A percentile compares a stretch with the other conserved stretches of the same genome.
Conservation (phyloP, 2,329 filamentous ascomycete genomes). For the Exophiala mesophila region DNA sequence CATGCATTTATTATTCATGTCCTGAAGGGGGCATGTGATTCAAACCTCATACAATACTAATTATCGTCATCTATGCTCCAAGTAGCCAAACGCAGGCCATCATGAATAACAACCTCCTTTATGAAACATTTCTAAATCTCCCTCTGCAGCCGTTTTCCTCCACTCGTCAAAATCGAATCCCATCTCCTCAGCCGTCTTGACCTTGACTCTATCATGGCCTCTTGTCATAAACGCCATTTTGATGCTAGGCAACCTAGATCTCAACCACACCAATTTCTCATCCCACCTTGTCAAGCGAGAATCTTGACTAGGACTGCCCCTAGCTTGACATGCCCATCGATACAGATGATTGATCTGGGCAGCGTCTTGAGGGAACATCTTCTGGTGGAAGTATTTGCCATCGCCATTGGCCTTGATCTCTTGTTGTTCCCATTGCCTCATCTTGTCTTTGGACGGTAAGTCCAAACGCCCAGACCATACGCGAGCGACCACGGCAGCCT, state of each 20-base stretch:
- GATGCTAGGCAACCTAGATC: constrained; percentile 62
- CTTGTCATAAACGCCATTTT: constrained; percentile 65
- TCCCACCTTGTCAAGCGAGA: constrained; percentile 69
- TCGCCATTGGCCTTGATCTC: constrained; percentile 26
- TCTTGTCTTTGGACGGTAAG: constrained; percentile 59
- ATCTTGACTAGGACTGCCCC: constrained; percentile 37
- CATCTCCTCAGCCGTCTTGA: constrained; percentile 65
- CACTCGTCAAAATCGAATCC: constrained; percentile 58
- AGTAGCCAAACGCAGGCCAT: background rate
- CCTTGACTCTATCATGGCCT: constrained; percentile 53
- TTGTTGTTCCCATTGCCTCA: constrained; percentile 48
- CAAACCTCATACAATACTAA: no score
- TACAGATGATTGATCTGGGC: constrained; percentile 43
- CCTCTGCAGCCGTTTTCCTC: constrained; percentile 13
- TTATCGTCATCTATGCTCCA: no score
- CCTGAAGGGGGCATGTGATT: no score
- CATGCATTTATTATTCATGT: no score
- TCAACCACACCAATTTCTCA: constrained; percentile 65
- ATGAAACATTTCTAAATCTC: constrained; percentile 16
- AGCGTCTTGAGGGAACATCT: constrained; percentile 46
- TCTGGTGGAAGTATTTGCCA: constrained; percentile 47
- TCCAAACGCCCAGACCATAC: constrained; percentile 67
- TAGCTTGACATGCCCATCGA: constrained; percentile 38
- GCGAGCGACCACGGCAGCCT: constrained; percentile 70
- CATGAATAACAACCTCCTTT: constrained; percentile 3